A percentile compares a stretch with the other conserved stretches of the same genome.
Evolutionary conservation across 352 stramenopile species (phyloP).

Genomic region (Phytophthora colocasiae): DNA sequence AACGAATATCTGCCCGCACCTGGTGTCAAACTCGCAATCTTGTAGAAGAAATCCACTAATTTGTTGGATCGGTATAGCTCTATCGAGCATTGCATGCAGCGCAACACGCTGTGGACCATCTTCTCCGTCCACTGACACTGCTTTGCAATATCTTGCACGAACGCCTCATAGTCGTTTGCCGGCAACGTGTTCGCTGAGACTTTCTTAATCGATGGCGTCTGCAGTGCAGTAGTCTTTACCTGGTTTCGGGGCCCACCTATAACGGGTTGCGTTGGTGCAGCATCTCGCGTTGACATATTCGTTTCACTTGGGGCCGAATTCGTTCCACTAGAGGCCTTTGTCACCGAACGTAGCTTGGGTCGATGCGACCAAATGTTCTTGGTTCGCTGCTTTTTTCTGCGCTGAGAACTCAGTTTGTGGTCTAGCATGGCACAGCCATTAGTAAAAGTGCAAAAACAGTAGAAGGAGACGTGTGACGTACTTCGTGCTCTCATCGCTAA

Average conservation of each 20-base stretch:
- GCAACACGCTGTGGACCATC: conserved; percentile 39
- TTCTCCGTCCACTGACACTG: conserved; percentile 47
- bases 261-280: conserved; percentile 4
- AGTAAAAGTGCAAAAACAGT: conserved; percentile 5
- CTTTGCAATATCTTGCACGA: conserved; percentile 47
- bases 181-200: conserved; percentile 9
- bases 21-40: conserved; percentile 43
- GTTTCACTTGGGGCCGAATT: conserved; percentile 7
- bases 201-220: neutral
- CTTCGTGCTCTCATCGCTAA: conserved; percentile 52
- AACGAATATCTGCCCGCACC: conserved; percentile 27
- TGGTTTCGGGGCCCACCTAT: conserved; percentile 2
- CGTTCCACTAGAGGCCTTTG: conserved; percentile 9
- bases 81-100: conserved; percentile 47
- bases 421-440: conserved; percentile 16
- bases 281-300: neutral
- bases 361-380: conserved; percentile 27
- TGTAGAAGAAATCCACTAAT: conserved; percentile 47
- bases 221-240: neutral
- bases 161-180: conserved; percentile 33
- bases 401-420: conserved; percentile 17
- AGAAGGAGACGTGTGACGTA: conserved; percentile 25
- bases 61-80: conserved; percentile 51
- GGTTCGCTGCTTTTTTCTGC: conserved; percentile 31
- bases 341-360: conserved; percentile 29